A percentile compares a stretch with the other conserved stretches of the same genome.
phyloP scores from a whole-genome alignment of 2,329 filamentous ascomycete species.

The Arachnopeziza araneosa region DNA sequence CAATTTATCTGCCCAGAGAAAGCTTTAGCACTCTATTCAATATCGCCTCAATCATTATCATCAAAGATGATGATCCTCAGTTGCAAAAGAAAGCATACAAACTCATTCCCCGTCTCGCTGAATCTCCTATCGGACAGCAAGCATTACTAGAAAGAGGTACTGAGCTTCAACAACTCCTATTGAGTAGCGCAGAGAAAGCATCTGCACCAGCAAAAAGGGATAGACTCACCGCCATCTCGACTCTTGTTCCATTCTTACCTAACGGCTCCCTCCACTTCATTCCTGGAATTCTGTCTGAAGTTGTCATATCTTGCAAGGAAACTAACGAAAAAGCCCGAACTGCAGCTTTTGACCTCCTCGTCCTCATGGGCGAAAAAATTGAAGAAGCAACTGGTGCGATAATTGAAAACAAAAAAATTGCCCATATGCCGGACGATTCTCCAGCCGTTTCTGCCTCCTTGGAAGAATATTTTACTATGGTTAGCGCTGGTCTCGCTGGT shows the following conservation, averaged over 20 bases:
- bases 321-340: conserved; percentile 92
- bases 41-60: conserved; percentile 77
- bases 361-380: conserved; percentile 83
- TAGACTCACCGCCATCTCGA: conserved; percentile 73
- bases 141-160: conserved; percentile 69
- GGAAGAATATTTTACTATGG: conserved; percentile 98
- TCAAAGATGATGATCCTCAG: conserved; percentile 78
- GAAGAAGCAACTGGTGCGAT: conserved; percentile 56
- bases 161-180: conserved; percentile 77
- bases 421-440: conserved; percentile 79
- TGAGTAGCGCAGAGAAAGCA: conserved; percentile 76
- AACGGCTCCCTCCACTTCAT: conserved; percentile 83
- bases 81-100: conserved; percentile 99
- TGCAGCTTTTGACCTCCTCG: conserved; percentile 82
- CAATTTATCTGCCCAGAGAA: conserved; percentile 81
- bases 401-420: conserved; percentile 81
- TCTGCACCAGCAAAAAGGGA: conserved; percentile 83
- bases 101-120: conserved; percentile 83
- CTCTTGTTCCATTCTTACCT: conserved; percentile 75
- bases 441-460: conserved; percentile 73
- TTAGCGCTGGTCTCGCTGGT: conserved; percentile 88
- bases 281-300: conserved; percentile 82
- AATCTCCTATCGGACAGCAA: conserved; percentile 69
- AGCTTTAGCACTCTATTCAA: conserved; percentile 82
- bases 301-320: conserved; percentile 95